Evolutionary conservation across 139 green algal genomes (phyloP), one percentile per base, ranked within the genome.

Genomic region (Auxenochlorella pyrenoidosa): DNA sequence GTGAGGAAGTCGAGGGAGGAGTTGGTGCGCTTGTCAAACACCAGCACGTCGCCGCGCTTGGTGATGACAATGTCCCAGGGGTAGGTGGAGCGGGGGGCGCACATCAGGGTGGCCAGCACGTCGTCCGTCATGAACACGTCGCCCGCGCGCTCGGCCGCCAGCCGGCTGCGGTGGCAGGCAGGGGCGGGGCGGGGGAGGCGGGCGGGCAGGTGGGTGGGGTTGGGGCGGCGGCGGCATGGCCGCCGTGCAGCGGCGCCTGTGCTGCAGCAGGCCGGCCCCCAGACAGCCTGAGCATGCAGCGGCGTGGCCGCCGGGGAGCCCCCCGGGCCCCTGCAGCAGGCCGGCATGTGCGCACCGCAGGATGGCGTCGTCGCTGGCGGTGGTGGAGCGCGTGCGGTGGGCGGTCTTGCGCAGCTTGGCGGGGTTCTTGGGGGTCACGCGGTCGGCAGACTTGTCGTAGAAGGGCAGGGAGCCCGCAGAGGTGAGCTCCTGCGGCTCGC

Each of bases 91-190:
- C 95, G 94, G 40, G 94, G 85, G 12, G 96, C 95, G 89, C 95
- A 98, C 98, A 99, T 99, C 43, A 99, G 94, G 43, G 96, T 95
- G 68, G 96, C 93, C 40, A 99, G 88, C 87, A 99, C 93, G 5
- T 87, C 82, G 91, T 99, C 98, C 0, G 96, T 98, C 60, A 97
- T 93, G 91, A 98, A 99, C 88, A 99, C 96, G 34, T 83, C 41
- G 12, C 82, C 95, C 68, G 89, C 87, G 78, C 90, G 91, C 68
- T 96, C 88, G 21, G 86, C 89, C 15, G 95, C 94, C 58, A 98
- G 85, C 58, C 92, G 78, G 71, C 92, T 94, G 89, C 71, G 77
- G n/a, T n/a, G n/a, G n/a, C 13, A 47, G 44, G 44, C 2, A 79
- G 26, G 70, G 44, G 15, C 16, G 18, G 54, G 54, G 54, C 3